Conservation (phyloP, 176 grass and related monocot species). For the Musa acuminata region DNA sequence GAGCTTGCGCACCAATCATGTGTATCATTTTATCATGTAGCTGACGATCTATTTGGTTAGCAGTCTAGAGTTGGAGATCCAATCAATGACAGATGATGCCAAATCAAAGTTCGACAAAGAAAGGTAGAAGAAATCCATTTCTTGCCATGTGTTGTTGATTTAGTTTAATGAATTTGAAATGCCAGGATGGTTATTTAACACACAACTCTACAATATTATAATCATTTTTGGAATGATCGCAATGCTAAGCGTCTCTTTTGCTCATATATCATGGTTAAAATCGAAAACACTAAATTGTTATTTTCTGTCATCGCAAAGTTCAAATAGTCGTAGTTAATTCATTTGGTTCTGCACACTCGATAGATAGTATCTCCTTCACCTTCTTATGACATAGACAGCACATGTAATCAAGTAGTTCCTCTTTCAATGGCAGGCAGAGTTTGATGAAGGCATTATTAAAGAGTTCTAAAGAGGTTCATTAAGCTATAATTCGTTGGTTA, state of each 20-base stretch:
- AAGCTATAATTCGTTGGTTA: neutral
- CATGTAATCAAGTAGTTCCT: neutral
- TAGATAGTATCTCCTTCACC: neutral
- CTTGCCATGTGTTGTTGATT: neutral
- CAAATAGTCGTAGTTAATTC: neutral
- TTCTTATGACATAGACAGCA: neutral
- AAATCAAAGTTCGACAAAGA: conserved; percentile 68
- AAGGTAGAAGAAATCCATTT: conserved; percentile 31
- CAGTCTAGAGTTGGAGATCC: conserved; percentile 73
- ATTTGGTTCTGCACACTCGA: neutral
- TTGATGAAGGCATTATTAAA: conserved; percentile 66
- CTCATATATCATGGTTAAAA: neutral
- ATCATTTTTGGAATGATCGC: neutral
- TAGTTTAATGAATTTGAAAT: neutral
- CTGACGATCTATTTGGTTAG: neutral
- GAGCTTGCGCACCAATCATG: neutral
- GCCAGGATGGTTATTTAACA: neutral
- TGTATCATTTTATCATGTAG: neutral
- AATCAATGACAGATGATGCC: conserved; percentile 47
- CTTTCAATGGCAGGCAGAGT: conserved; percentile 53
- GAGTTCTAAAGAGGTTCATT: conserved; percentile 73
- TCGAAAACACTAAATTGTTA: neutral
- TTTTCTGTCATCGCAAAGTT: neutral
- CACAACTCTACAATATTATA: neutral
- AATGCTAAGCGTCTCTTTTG: neutral